Evolutionary conservation across 371 early-diverging fungal genomes (phyloP), one percentile per base, ranked within the genome.

Genomic region (Phascolomyces articulosus): DNA sequence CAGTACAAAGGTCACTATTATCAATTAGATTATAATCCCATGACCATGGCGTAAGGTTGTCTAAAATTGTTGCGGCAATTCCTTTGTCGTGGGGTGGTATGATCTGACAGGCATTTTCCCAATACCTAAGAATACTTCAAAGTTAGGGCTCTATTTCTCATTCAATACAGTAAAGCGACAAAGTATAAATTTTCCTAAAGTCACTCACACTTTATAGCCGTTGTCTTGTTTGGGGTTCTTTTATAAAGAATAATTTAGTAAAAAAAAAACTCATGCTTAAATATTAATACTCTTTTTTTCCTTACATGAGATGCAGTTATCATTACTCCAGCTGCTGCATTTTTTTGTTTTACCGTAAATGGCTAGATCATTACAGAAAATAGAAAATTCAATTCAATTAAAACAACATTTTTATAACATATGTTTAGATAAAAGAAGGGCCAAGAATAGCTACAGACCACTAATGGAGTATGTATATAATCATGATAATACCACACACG

Each of bases 221-320:
- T 99, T 99, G 75, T 99, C 98, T 69, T 91, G 84, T 74, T 95
- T 95, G 29, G 99, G 99, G 74, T 99, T 99, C 77, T 80, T 9
- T 34, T 34, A 63, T 27, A 44, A 13, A 3, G 13, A 13, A 38
- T 13, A 13, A 38, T 13, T 38, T 38, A 51, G 47, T 47, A n/a
- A n/a, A n/a, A n/a, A n/a, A n/a, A n/a, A n/a, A n/a, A n/a, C n/a
- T n/a, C n/a, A n/a, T n/a, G n/a, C n/a, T n/a, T n/a, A n/a, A n/a
- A n/a, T n/a, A n/a, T n/a, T n/a, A n/a, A n/a, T n/a, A n/a, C n/a
- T n/a, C n/a, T n/a, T 2, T 3, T 29, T n/a, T 18, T 9, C 34
- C 74, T 72, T 73, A 79, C 78, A 72, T 99, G 99, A 53, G 94
- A 94, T 20, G 98, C 99, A 11, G 99, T 98, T 58, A 98, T 91